Evolutionary conservation across 257 asterid genomes (phyloP).

Genomic region (Verbascum thapsus): DNA sequence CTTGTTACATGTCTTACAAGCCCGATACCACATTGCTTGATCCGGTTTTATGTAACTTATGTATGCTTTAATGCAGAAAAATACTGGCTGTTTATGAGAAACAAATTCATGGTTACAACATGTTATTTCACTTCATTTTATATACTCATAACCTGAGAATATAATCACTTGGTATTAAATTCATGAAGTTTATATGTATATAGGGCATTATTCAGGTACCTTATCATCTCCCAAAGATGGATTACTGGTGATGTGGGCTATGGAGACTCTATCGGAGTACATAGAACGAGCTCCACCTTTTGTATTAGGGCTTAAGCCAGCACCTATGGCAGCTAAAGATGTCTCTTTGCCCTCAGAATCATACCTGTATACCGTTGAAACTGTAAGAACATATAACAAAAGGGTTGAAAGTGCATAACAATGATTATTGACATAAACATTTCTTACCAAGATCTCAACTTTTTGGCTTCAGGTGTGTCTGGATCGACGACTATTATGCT

Average conservation of each 20-base stretch:
- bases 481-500: slow-evolving; percentile 73
- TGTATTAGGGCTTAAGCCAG: slow-evolving; percentile 54
- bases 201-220: slow-evolving; percentile 42
- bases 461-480: slow-evolving; percentile 78
- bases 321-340: slow-evolving; percentile 68
- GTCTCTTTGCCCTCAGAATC: slow-evolving; percentile 91
- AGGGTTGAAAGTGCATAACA: background rate
- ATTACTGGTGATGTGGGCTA: slow-evolving; percentile 68
- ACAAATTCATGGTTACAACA: background rate
- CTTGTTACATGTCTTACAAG: slow-evolving; percentile 88
- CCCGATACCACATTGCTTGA: slow-evolving; percentile 94
- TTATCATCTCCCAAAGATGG: slow-evolving; percentile 81
- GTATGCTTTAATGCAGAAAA: slow-evolving; percentile 67
- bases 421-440: background rate
- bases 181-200: background rate
- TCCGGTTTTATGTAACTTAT: slow-evolving; percentile 74
- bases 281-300: slow-evolving; percentile 55
- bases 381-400: background rate
- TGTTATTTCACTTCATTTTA: background rate
- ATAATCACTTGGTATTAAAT: background rate
- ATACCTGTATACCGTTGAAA: slow-evolving; percentile 50
- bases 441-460: slow-evolving; percentile 72
- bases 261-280: slow-evolving; percentile 71
- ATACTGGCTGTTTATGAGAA: slow-evolving; percentile 56
- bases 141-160: too few relatives aligned